Evolutionary conservation across 768 basidiomycete species (phyloP), one percentile per base, ranked within the genome.

Genomic region (Trametes cinnabarina): DNA sequence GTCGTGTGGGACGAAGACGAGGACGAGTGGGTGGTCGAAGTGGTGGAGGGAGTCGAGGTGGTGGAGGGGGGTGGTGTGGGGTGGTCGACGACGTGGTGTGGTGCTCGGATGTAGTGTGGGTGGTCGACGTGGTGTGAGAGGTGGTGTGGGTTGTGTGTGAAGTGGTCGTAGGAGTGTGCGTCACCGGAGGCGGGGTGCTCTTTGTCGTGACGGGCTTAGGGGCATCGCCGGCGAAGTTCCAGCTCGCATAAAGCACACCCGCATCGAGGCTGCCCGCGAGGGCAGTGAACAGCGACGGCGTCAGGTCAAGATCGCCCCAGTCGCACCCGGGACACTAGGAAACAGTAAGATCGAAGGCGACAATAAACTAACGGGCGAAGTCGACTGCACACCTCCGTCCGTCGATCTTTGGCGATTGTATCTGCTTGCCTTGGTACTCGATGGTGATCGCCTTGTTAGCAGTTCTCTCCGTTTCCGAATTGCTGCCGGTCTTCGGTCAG

Each of bases 301-400:
- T 84, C 57, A 92, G 74, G 73, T 92, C 90, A 28, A 92, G 78
- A 34, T 80, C 88, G 17, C 77, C 80, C 26, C 67, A 79, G 26
- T 82, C 82, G 68, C 90, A 92, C 12, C 78, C 80, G 41, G 82
- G 81, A 67, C 89, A 90, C 82, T 88, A 61, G 14, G 23, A 30
- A 32, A 9, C 8, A 10, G n/a, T 25, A 15, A 37, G n/a, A 12
- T 3, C 14, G 41, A 6, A 34, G 34, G 3, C 10, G 14, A 22
- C 25, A 19, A 46, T 25, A 12, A 19, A 41, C 20, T 8, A 12
- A 30, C 12, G 12, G n/a, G n/a, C n/a, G n/a, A n/a, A n/a, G n/a
- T n/a, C n/a, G n/a, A n/a, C n/a, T 28, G 20, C 6, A 22, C 40
- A 22, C 39, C 19, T 15, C 28, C 54, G 51, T 43, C 84, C 87